These are phyloP conservation scores for Saccharomycopsis hybrid DNA, from an alignment of 1,139 yeast genomes.

Conservation along the genomic window DNA sequence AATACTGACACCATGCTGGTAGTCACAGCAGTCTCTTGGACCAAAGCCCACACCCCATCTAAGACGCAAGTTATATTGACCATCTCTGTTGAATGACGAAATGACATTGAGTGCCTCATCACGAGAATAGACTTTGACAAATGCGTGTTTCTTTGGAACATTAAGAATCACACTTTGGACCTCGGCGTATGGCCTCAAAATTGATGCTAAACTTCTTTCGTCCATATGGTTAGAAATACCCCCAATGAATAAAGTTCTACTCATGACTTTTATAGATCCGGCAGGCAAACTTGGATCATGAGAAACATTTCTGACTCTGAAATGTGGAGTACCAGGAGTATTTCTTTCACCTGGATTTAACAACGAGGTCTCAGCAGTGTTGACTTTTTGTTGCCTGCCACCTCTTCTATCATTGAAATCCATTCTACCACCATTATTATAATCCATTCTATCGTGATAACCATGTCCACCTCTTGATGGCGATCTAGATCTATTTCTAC, in stretches of 20 bases:
- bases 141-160: conserved; percentile 88
- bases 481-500: conserved; percentile 25
- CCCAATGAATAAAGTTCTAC: conserved; percentile 89
- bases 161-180: conserved; percentile 88
- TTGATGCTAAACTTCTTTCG: conserved; percentile 55
- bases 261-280: conserved; percentile 74
- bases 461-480: conserved; percentile 23
- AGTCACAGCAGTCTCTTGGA: conserved; percentile 96
- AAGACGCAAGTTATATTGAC: conserved; percentile 55
- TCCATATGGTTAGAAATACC: conserved; percentile 85
- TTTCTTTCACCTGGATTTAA: conserved; percentile 51
- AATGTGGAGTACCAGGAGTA: conserved; percentile 64
- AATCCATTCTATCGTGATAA: conserved; percentile 9
- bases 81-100: conserved; percentile 41
- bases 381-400: conserved; percentile 2
- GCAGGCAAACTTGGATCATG: conserved; percentile 69
- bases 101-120: conserved; percentile 82
- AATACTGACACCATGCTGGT: conserved; percentile 81
- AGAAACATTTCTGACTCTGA: conserved; percentile 62
- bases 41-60: conserved; percentile 99
- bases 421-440: neutral
- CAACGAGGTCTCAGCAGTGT: conserved; percentile 24
- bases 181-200: conserved; percentile 78
- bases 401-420: neutral
- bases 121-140: conserved; percentile 94